Evolutionary conservation across 208 protist species (phyloP).

Genomic region (Crithidia fasciculata): DNA sequence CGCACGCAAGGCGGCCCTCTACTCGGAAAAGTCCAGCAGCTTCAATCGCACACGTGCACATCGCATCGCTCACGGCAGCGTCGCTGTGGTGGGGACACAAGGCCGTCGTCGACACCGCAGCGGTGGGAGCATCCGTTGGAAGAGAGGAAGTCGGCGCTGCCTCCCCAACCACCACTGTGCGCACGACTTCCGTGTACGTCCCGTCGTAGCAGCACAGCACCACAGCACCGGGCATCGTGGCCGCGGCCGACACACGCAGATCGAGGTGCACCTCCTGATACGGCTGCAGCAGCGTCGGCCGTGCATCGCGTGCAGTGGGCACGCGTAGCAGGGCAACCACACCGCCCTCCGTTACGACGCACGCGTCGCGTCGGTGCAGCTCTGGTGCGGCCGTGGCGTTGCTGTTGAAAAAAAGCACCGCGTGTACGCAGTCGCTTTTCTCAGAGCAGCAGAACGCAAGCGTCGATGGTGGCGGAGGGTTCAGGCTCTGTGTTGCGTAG

Average conservation of each 20-base stretch:
- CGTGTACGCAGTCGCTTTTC: neutral
- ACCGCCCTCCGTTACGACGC: slow-evolving; percentile 19
- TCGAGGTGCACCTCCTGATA: slow-evolving; percentile 26
- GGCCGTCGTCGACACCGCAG: neutral
- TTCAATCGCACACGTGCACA: slow-evolving; percentile 15
- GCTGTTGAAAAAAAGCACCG: slow-evolving; percentile 14
- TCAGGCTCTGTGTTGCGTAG: too few relatives aligned
- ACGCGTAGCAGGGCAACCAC: slow-evolving; percentile 16
- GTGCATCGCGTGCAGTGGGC: neutral
- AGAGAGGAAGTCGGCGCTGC: neutral
- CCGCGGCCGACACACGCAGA: slow-evolving; percentile 20
- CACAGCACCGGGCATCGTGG: slow-evolving; percentile 1
- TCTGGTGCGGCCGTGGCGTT: neutral
- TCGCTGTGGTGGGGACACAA: neutral
- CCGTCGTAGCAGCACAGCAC: slow-evolving; percentile 31
- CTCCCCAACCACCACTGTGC: slow-evolving; percentile 1
- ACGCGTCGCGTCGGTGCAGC: slow-evolving; percentile 1
- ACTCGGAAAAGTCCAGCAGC: slow-evolving; percentile 56
- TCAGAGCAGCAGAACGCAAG: too few relatives aligned
- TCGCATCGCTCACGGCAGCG: neutral
- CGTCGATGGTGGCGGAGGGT: too few relatives aligned
- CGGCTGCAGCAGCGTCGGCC: slow-evolving; percentile 8
- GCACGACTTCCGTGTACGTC: slow-evolving; percentile 25
- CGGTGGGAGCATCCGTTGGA: too few relatives aligned
- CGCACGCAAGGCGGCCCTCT: slow-evolving; percentile 30